phyloP scores from a whole-genome alignment of 2,329 filamentous ascomycete genomes.

The Penicillium sp. region DNA sequence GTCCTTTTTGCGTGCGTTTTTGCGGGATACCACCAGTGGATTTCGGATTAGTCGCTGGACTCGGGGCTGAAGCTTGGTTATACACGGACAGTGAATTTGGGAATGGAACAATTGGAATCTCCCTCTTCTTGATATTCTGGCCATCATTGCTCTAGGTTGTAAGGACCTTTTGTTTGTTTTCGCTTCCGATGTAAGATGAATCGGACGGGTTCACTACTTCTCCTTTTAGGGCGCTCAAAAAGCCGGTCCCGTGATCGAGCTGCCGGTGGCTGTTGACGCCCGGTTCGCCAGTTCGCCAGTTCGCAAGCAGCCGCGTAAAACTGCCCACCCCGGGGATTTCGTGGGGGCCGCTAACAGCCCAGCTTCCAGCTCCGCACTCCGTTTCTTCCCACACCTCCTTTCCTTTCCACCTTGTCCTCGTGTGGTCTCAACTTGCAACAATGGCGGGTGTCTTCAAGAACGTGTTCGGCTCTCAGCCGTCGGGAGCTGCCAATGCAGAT shows the following conservation, averaged over 20 bases:
- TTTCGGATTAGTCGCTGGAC: constrained; percentile 14
- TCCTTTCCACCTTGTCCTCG: constrained; percentile 17
- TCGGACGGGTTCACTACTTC: no score
- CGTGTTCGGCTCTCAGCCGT: constrained; percentile 32
- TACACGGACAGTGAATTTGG: constrained; percentile 2
- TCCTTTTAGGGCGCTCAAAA: no score
- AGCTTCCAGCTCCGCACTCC: constrained; percentile 22
- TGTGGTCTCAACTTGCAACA: constrained; percentile 14
- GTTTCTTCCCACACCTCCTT: constrained; percentile 19
- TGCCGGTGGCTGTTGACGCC: background rate
- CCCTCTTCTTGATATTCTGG: no score
- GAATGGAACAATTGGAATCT: background rate
- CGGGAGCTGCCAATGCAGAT: constrained; percentile 27
- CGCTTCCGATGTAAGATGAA: no score
- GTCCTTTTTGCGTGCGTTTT: constrained; percentile 15
- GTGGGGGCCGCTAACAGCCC: constrained; percentile 36
- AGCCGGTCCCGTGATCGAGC: background rate
- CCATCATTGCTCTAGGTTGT: no score
- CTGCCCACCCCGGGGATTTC: constrained; percentile 29
- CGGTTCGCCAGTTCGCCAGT: background rate
- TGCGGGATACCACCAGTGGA: constrained; percentile 27
- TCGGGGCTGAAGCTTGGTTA: constrained; percentile 21
- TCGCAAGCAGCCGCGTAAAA: constrained; percentile 17
- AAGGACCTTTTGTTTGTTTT: no score
- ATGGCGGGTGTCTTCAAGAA: constrained; percentile 39